Evolutionary conservation across 2,329 filamentous ascomycete species (phyloP).

Genomic region (Capronia epimyces): DNA sequence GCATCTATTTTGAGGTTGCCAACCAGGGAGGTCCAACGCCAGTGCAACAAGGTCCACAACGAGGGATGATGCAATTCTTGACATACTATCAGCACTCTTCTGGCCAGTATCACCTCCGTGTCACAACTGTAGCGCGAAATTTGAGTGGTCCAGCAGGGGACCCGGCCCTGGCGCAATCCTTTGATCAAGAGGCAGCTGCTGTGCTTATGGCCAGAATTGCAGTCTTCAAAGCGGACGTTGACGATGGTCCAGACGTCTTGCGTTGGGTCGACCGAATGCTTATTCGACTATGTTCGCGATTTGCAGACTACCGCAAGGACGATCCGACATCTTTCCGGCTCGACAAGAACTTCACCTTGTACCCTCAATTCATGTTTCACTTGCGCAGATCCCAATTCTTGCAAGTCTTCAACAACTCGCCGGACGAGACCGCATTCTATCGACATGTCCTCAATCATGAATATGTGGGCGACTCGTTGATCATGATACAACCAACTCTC

Average conservation of each 20-base stretch:
- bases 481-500: conserved; percentile 98
- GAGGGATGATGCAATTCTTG: conserved; percentile 95
- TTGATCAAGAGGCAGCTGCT: conserved; percentile 95
- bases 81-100: conserved; percentile 98
- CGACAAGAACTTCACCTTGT: conserved; percentile 98
- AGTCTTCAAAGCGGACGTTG: conserved; percentile 97
- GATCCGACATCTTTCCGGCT: conserved; percentile 93
- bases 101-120: conserved; percentile 90
- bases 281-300: conserved; percentile 89
- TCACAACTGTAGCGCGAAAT: conserved; percentile 87
- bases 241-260: conserved; percentile 95
- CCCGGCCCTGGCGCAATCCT: conserved; percentile 90
- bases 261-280: conserved; percentile 99
- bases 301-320: conserved; percentile 96
- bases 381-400: conserved; percentile 93
- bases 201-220: conserved; percentile 99
- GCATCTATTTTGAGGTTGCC: conserved; percentile 95
- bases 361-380: conserved; percentile 99
- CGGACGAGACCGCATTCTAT: conserved; percentile 98
- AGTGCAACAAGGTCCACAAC: conserved; percentile 79
- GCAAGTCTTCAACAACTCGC: conserved; percentile 99
- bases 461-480: conserved; percentile 89
- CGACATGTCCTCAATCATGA: conserved; percentile 95
- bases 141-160: conserved; percentile 91
- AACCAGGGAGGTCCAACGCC: conserved; percentile 81